These are phyloP conservation scores for Ascochyta rabiei DNA, from an alignment of 2,329 filamentous ascomycete species.

Conservation along the genomic window DNA sequence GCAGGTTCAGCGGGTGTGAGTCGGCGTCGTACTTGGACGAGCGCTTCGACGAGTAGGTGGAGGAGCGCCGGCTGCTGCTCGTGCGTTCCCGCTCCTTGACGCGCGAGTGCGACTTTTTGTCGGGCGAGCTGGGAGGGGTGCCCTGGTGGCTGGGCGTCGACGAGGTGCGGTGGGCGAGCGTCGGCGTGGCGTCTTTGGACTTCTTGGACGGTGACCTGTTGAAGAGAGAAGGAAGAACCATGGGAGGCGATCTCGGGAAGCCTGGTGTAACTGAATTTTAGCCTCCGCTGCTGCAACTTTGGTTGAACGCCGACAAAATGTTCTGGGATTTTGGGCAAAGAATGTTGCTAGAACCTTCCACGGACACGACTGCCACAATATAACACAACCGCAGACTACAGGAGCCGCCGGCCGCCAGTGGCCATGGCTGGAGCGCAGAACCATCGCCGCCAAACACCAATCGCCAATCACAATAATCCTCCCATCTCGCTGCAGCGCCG, in stretches of 20 bases:
- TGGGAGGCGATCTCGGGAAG: conserved; percentile 36
- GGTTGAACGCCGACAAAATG: conserved; percentile 39
- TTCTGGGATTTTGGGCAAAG: conserved; percentile 22
- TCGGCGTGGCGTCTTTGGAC: conserved; percentile 35
- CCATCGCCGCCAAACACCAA: conserved; percentile 16
- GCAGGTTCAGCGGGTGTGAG: conserved; percentile 87
- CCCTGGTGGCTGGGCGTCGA: conserved; percentile 29
- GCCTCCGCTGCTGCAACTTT: conserved; percentile 35
- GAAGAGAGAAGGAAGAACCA: conserved; percentile 49
- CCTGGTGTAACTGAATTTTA: conserved; percentile 41
- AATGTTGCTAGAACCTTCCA: conserved; percentile 46
- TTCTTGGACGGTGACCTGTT: conserved; percentile 45
- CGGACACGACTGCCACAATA: conserved; percentile 1
- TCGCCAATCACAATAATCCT: conserved; percentile 19
- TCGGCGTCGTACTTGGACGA: conserved; percentile 65
- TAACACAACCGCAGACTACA: conserved; percentile 11
- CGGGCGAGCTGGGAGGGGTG: conserved; percentile 47
- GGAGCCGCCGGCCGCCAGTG: conserved; percentile 27
- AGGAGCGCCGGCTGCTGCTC: conserved; percentile 34
- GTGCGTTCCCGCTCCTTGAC: conserved; percentile 41
- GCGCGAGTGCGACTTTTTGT: conserved; percentile 42
- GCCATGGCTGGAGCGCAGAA: conserved; percentile 29
- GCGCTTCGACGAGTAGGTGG: conserved; percentile 43
- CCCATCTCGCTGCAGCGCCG: background rate
- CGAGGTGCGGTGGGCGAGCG: conserved; percentile 19